phyloP scores from a whole-genome alignment of 768 basidiomycete species.

The Tylopilus balloui region DNA sequence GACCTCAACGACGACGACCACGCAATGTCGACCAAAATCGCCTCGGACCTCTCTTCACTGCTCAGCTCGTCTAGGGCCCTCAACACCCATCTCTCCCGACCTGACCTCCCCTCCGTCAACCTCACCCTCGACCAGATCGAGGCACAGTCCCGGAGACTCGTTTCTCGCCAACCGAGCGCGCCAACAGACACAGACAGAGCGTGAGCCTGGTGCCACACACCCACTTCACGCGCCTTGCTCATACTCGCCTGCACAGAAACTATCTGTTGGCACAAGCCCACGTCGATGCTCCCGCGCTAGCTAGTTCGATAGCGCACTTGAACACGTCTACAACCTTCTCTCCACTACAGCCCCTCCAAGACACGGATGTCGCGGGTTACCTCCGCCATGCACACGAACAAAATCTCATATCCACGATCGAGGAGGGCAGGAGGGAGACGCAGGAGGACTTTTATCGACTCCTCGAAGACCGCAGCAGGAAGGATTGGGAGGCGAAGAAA shows the following conservation, averaged over 20 bases:
- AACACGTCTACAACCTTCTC: slow-evolving; percentile 81
- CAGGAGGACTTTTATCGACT: slow-evolving; percentile 81
- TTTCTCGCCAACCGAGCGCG: slow-evolving; percentile 61
- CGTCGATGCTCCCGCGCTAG: slow-evolving; percentile 87
- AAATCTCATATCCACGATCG: slow-evolving; percentile 89
- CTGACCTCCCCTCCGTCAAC: slow-evolving; percentile 83
- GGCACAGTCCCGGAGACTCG: slow-evolving; percentile 81
- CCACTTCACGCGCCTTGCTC: slow-evolving; percentile 5
- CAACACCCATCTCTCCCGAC: slow-evolving; percentile 69
- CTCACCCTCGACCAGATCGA: slow-evolving; percentile 95
- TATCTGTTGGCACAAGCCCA: slow-evolving; percentile 92
- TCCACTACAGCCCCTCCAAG: slow-evolving; percentile 87
- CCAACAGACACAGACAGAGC: slow-evolving; percentile 69
- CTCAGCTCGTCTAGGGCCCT: slow-evolving; percentile 67
- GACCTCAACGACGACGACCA: background rate
- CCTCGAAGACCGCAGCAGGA: slow-evolving; percentile 66
- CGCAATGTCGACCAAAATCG: slow-evolving; percentile 5
- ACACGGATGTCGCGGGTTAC: slow-evolving; percentile 92
- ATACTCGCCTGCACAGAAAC: slow-evolving; percentile 45
- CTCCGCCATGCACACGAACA: slow-evolving; percentile 94
- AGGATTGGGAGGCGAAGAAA: slow-evolving; percentile 90
- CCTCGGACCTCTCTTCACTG: slow-evolving; percentile 58
- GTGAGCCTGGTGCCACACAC: slow-evolving; percentile 39
- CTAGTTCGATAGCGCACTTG: slow-evolving; percentile 76
- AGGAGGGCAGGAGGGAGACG: slow-evolving; percentile 81